Conservation (phyloP, 176 grass and related monocot genomes). For the Neostapfia colusana region DNA sequence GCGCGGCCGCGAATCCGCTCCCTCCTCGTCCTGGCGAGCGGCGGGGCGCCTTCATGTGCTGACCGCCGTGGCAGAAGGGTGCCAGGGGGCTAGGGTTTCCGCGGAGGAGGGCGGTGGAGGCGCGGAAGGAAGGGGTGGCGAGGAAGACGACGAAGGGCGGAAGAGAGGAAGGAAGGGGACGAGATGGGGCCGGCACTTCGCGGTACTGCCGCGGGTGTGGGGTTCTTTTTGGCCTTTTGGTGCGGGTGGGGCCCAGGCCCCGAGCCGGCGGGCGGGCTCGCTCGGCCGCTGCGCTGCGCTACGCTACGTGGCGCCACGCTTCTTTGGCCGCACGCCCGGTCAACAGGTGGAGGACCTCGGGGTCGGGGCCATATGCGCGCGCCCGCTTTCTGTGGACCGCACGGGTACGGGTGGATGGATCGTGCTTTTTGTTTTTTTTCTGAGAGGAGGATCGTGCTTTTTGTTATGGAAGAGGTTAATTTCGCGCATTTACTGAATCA, state of each 20-base stretch:
- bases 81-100: slow-evolving; percentile 22
- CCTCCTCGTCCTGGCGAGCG: background rate
- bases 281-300: slow-evolving; percentile 8
- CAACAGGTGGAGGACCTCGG: slow-evolving; percentile 11
- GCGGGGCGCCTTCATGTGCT: slow-evolving; percentile 21
- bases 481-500: no score
- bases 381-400: slow-evolving; percentile 21
- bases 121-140: slow-evolving; percentile 3
- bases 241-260: background rate
- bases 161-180: background rate
- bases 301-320: slow-evolving; percentile 29
- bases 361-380: background rate
- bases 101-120: background rate
- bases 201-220: background rate
- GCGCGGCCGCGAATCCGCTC: slow-evolving; percentile 22
- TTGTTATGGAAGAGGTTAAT: no score
- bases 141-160: slow-evolving; percentile 36
- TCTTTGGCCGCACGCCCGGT: slow-evolving; percentile 5
- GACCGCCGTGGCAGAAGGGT: background rate
- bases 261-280: slow-evolving; percentile 1
- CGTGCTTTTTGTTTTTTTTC: background rate
- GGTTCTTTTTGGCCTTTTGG: slow-evolving; percentile 6
- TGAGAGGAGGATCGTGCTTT: no score
- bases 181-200: slow-evolving; percentile 23
- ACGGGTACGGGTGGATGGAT: background rate